Evolutionary conservation across 2,329 filamentous ascomycete species (phyloP).

Genomic region (Chaetomium olivaceum): DNA sequence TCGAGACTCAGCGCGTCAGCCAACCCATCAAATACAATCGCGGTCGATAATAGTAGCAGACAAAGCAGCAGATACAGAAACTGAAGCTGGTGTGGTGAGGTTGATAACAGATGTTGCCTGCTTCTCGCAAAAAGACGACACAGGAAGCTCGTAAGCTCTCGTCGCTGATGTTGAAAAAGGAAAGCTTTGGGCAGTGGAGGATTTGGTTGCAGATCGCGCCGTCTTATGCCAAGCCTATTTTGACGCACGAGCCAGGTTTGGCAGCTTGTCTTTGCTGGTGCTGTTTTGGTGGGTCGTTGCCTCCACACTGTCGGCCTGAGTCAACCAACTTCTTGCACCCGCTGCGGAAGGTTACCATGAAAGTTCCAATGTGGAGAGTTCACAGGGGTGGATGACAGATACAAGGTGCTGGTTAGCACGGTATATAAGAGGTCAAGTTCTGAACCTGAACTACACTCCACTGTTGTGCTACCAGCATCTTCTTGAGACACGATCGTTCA

Average conservation of each 20-base stretch:
- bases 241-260: neutral
- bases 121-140: neutral
- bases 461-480: neutral
- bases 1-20: conserved; percentile 17
- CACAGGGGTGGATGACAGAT: neutral
- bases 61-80: neutral
- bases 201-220: neutral
- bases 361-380: neutral
- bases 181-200: neutral
- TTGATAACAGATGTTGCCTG: neutral
- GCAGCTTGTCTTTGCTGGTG: neutral
- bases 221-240: neutral
- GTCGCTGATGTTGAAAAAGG: neutral
- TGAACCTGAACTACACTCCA: neutral
- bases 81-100: neutral
- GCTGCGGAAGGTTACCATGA: neutral
- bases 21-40: conserved; percentile 12
- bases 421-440: neutral
- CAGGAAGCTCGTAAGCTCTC: neutral
- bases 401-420: neutral
- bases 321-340: conserved; percentile 11
- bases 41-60: neutral
- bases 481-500: neutral
- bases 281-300: neutral
- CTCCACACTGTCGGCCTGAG: conserved; percentile 16